Percentiles rank a stretch among this genome's conserved stretches.
These are phyloP conservation scores for Xylariaceae sp. DNA, from an alignment of 2,329 filamentous ascomycete species.

Conservation along the genomic window DNA sequence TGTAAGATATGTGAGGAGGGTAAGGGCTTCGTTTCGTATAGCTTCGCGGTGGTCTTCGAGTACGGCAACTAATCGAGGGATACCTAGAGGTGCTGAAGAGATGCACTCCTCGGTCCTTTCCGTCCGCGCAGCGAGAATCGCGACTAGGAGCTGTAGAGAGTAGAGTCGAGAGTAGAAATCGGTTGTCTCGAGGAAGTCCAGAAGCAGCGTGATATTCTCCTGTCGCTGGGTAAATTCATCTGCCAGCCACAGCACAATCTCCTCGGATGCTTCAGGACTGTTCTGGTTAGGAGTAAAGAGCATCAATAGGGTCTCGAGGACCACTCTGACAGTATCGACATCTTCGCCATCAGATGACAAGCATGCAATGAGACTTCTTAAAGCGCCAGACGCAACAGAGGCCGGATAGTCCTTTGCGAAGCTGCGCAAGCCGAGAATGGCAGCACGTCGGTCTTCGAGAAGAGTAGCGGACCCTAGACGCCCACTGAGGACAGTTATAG, in stretches of 20 bases:
- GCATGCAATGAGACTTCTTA: slow-evolving; percentile 80
- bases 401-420: slow-evolving; percentile 97
- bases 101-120: slow-evolving; percentile 94
- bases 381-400: slow-evolving; percentile 87
- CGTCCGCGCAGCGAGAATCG: slow-evolving; percentile 77
- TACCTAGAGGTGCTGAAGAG: slow-evolving; percentile 79
- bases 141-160: slow-evolving; percentile 79
- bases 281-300: slow-evolving; percentile 69
- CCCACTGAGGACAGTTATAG: slow-evolving; percentile 83
- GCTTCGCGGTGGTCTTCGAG: slow-evolving; percentile 84
- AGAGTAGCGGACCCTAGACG: slow-evolving; percentile 85
- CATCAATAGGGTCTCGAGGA: slow-evolving; percentile 91
- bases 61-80: slow-evolving; percentile 75
- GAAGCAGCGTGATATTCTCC: slow-evolving; percentile 88
- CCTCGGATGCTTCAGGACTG: slow-evolving; percentile 89
- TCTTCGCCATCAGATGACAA: slow-evolving; percentile 86
- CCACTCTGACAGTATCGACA: slow-evolving; percentile 91
- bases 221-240: slow-evolving; percentile 97
- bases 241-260: slow-evolving; percentile 91
- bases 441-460: slow-evolving; percentile 87
- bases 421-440: slow-evolving; percentile 86
- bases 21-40: slow-evolving; percentile 78
- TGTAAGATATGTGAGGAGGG: slow-evolving; percentile 83
- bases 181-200: slow-evolving; percentile 79
- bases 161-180: slow-evolving; percentile 93